Evolutionary conservation across 192 early-diverging fungal species (phyloP).

Genomic region (Globomyces pollinis-pini): DNA sequence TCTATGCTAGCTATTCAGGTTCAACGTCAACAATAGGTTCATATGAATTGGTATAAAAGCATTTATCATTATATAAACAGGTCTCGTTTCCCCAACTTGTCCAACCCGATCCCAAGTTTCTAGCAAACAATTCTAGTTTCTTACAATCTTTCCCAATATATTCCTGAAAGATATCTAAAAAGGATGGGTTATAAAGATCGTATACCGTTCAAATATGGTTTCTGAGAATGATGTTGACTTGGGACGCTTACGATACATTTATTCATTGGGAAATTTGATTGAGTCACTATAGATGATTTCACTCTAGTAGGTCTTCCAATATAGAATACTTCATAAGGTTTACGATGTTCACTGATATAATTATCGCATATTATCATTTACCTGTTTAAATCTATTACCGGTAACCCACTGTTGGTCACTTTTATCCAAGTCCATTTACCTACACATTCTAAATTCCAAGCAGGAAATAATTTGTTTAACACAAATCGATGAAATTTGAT

Average conservation of each 20-base stretch:
- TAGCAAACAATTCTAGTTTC: constrained; percentile 61
- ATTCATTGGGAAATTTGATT: too few species aligned
- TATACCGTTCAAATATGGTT: constrained; percentile 2
- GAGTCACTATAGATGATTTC: not conserved
- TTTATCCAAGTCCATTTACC: constrained; percentile 65
- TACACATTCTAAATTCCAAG: constrained; percentile 49
- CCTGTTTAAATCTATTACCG: constrained; percentile 22
- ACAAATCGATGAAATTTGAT: constrained; percentile 53
- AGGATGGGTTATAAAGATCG: not conserved
- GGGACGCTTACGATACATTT: too few species aligned
- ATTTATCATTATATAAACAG: too few species aligned
- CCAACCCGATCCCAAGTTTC: constrained; percentile 48
- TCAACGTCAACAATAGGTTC: too few species aligned
- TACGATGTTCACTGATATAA: constrained; percentile 35
- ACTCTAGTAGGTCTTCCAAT: constrained; percentile 23
- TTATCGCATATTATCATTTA: too few species aligned
- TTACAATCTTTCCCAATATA: not conserved
- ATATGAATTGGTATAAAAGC: too few species aligned
- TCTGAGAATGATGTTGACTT: not conserved
- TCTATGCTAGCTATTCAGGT: too few species aligned
- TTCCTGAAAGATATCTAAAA: not conserved
- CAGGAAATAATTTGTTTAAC: constrained; percentile 54
- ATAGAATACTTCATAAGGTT: constrained; percentile 58
- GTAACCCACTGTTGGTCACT: constrained; percentile 32
- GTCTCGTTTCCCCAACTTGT: constrained; percentile 66